Evolutionary conservation across 345 rosid genomes (phyloP).

Genomic region (Streptanthus diversifolius): DNA sequence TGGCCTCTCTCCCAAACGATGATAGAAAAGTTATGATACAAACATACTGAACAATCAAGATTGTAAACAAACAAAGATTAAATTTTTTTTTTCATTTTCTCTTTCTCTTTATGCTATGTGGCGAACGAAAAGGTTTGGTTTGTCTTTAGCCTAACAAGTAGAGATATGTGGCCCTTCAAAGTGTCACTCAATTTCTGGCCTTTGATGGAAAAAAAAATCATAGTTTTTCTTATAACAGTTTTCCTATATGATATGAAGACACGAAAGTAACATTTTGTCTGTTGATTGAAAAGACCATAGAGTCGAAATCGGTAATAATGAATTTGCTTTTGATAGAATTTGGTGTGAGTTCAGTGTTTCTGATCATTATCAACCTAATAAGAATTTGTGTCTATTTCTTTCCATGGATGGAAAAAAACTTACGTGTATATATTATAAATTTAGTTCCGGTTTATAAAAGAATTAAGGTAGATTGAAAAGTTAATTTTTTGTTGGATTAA

Average conservation of each 20-base stretch:
- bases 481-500: no score
- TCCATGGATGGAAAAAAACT: not conserved
- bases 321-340: not conserved
- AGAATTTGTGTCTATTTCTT: not conserved
- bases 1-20: not conserved
- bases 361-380: not conserved
- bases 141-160: constrained; percentile 34
- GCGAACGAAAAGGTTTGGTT: constrained; percentile 28
- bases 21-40: not conserved
- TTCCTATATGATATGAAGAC: not conserved
- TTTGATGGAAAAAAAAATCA: not conserved
- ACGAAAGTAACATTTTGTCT: constrained; percentile 3
- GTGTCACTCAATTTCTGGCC: constrained; percentile 9
- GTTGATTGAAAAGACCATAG: not conserved
- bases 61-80: not conserved
- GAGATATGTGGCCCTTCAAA: constrained; percentile 24
- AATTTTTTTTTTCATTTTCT: not conserved
- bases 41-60: not conserved
- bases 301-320: not conserved
- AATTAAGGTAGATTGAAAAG: not conserved
- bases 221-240: not conserved
- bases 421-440: not conserved
- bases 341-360: constrained; percentile 11
- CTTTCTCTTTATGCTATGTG: not conserved
- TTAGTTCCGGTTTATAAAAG: not conserved